phyloP scores from a whole-genome alignment of 2,329 filamentous ascomycete genomes.

The Arthrobotrys sphaeroides region DNA sequence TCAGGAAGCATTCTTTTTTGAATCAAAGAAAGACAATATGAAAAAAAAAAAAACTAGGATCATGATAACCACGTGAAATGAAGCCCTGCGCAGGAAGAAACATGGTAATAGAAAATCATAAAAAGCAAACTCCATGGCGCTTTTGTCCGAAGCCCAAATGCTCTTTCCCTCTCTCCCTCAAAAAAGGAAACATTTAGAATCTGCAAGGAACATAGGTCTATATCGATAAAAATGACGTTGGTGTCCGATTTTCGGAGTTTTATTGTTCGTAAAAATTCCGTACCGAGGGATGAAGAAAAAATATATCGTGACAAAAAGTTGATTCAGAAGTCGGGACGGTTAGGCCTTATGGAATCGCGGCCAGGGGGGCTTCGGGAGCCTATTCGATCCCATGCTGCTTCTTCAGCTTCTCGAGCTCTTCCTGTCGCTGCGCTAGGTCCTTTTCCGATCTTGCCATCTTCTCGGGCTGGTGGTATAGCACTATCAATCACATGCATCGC shows the following conservation, averaged over 20 bases:
- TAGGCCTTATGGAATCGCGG: conserved; percentile 3
- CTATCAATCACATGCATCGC: conserved; percentile 60
- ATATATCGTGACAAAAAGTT: not conserved
- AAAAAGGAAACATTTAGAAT: conserved; percentile 25
- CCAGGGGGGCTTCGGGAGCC: conserved; percentile 60
- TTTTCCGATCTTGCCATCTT: conserved; percentile 88
- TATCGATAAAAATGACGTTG: conserved; percentile 34
- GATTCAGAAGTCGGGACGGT: not conserved
- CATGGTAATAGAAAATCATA: not conserved
- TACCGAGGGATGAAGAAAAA: not conserved
- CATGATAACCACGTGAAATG: conserved; percentile 38
- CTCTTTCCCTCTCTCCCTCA: no score
- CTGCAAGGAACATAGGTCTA: conserved; percentile 20
- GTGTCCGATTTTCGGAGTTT: not conserved
- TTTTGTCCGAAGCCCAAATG: conserved; percentile 15
- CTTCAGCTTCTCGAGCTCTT: conserved; percentile 98
- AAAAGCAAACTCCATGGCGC: conserved; percentile 26
- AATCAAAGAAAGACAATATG: no score
- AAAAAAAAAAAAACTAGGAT: conserved; percentile 6
- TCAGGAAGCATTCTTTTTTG: conserved; percentile 4
- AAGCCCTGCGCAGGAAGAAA: conserved; percentile 1
- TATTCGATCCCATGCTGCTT: conserved; percentile 98
- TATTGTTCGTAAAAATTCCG: conserved; percentile 2
- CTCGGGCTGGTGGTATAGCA: conserved; percentile 79
- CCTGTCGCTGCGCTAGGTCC: conserved; percentile 90